Percentiles rank a stretch among this genome's conserved stretches.
Evolutionary conservation across 2,329 filamentous ascomycete genomes (phyloP).

Genomic region (Clonostachys byssicola): DNA sequence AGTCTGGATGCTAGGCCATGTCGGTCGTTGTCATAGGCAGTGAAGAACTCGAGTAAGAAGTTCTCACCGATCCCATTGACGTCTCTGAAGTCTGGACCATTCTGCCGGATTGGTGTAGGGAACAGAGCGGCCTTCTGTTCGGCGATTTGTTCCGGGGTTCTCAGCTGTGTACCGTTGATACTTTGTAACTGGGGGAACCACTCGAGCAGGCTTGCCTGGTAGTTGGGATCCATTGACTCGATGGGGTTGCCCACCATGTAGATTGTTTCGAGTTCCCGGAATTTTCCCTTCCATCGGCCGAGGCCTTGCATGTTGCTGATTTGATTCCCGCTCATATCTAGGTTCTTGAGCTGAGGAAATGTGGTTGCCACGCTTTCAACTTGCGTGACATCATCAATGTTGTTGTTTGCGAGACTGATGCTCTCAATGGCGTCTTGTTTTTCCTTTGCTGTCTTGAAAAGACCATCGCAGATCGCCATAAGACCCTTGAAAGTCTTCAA

Average conservation of each 20-base stretch:
- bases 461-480: slow-evolving; percentile 78
- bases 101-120: slow-evolving; percentile 56
- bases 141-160: slow-evolving; percentile 66
- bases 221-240: slow-evolving; percentile 52
- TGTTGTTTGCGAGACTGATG: slow-evolving; percentile 78
- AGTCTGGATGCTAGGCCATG: slow-evolving; percentile 56
- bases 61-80: slow-evolving; percentile 69
- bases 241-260: slow-evolving; percentile 77
- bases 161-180: slow-evolving; percentile 71
- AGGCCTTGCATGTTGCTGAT: slow-evolving; percentile 66
- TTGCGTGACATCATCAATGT: slow-evolving; percentile 65
- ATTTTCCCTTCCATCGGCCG: slow-evolving; percentile 73
- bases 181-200: slow-evolving; percentile 82
- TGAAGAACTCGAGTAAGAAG: slow-evolving; percentile 72
- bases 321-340: slow-evolving; percentile 84
- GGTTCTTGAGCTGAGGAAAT: slow-evolving; percentile 80
- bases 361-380: slow-evolving; percentile 74
- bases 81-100: slow-evolving; percentile 68
- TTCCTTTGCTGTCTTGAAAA: slow-evolving; percentile 67
- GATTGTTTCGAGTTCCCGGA: slow-evolving; percentile 75
- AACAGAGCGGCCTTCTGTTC: slow-evolving; percentile 43
- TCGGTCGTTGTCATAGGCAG: slow-evolving; percentile 70
- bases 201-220: slow-evolving; percentile 63
- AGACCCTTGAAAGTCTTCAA: slow-evolving; percentile 89
- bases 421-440: slow-evolving; percentile 77